Conservation (phyloP, 345 rosid genomes). For the Syzygium jambos region DNA sequence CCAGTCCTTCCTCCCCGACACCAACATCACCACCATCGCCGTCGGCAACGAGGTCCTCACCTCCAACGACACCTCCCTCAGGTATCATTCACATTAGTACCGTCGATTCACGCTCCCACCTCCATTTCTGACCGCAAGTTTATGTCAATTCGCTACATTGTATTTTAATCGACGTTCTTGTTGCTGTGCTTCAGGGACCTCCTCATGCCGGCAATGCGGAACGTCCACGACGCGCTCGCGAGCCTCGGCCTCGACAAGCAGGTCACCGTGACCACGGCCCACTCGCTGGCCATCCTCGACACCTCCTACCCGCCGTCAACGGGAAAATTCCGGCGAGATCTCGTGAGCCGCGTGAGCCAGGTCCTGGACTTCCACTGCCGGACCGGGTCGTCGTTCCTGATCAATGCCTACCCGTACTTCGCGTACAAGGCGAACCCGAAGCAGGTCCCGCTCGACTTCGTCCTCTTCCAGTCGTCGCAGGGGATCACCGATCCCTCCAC, state of each 20-base stretch:
- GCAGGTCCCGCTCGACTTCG: conserved; percentile 30
- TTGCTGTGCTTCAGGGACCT: not conserved
- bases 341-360: conserved; percentile 10
- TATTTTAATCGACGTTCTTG: not conserved
- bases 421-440: conserved; percentile 35
- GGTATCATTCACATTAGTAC: not conserved
- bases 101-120: not conserved
- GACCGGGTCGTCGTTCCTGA: conserved; percentile 31
- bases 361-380: conserved; percentile 23
- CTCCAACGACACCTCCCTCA: conserved; percentile 19
- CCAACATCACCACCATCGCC: conserved; percentile 33
- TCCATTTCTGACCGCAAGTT: not conserved
- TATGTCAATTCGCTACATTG: not conserved
- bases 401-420: conserved; percentile 42
- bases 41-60: conserved; percentile 43
- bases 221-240: conserved; percentile 22
- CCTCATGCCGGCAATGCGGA: conserved; percentile 38
- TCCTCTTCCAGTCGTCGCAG: conserved; percentile 31
- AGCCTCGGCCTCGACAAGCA: conserved; percentile 21
- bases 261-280: conserved; percentile 34
- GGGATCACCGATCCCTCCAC: conserved; percentile 28
- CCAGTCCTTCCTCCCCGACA: conserved; percentile 29
- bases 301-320: conserved; percentile 43
- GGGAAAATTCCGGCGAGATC: conserved; percentile 32
- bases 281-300: conserved; percentile 33